These are phyloP conservation scores for Penicillium silybi DNA, from an alignment of 495 filamentous ascomycete species.

Conservation along the genomic window DNA sequence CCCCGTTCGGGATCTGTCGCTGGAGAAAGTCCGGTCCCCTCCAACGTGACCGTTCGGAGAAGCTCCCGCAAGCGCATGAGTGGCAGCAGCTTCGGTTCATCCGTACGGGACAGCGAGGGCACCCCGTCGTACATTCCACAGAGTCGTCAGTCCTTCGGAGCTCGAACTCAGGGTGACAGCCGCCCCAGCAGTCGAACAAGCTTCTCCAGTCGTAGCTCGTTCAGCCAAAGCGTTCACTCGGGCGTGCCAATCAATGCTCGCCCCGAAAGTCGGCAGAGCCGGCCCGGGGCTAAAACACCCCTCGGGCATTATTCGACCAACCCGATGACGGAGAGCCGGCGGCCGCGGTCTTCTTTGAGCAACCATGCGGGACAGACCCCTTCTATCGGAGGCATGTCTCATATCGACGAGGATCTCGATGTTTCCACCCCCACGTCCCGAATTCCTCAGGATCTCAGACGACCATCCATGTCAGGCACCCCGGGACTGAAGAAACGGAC, in stretches of 20 bases:
- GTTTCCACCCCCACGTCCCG: constrained; percentile 34
- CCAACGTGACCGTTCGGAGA: constrained; percentile 72
- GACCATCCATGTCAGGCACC: constrained; percentile 35
- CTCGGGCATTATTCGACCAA: constrained; percentile 47
- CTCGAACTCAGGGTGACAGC: constrained; percentile 37
- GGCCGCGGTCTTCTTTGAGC: constrained; percentile 46
- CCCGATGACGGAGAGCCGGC: constrained; percentile 42
- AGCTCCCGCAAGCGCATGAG: constrained; percentile 62
- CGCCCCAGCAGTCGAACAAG: constrained; percentile 47
- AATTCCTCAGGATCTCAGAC: constrained; percentile 22
- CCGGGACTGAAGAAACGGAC: constrained; percentile 46
- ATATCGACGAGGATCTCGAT: constrained; percentile 43
- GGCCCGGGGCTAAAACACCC: constrained; percentile 62
- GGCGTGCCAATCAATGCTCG: constrained; percentile 26
- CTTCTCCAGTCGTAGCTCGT: constrained; percentile 41
- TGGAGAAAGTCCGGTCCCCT: constrained; percentile 57
- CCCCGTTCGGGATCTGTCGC: constrained; percentile 57
- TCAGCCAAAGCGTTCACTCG: constrained; percentile 41
- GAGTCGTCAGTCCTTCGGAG: constrained; percentile 50
- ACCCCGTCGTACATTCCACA: constrained; percentile 43
- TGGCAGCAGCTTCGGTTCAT: constrained; percentile 58
- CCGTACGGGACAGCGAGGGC: constrained; percentile 45
- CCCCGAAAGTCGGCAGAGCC: constrained; percentile 69
- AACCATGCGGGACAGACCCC: constrained; percentile 34
- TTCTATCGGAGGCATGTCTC: constrained; percentile 35